Evolutionary conservation across 495 filamentous ascomycete species (phyloP).

Genomic region (Penicillium daleae): DNA sequence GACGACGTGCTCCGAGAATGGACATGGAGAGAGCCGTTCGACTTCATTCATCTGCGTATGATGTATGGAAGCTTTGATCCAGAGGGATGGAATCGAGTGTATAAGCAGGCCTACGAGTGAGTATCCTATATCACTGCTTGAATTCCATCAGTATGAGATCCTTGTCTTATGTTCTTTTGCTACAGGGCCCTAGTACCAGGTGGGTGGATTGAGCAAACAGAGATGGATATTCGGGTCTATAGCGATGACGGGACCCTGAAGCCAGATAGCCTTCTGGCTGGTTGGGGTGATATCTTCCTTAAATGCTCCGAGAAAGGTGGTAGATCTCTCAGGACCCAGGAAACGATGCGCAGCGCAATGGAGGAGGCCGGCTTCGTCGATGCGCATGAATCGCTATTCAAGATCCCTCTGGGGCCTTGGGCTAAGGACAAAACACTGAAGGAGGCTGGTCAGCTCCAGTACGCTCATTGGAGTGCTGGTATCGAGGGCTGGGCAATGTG

Average conservation of each 20-base stretch:
- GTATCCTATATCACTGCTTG: not conserved
- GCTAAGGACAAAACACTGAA: constrained; percentile 27
- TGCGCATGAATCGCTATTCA: constrained; percentile 20
- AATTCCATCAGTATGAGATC: not conserved
- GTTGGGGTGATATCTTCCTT: constrained; percentile 24
- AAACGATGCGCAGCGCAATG: constrained; percentile 26
- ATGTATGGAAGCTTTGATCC: constrained; percentile 28
- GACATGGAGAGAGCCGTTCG: constrained; percentile 34
- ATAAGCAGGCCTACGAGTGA: constrained; percentile 28
- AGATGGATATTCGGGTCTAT: constrained; percentile 41
- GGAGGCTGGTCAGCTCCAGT: constrained; percentile 27
- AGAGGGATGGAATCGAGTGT: constrained; percentile 33
- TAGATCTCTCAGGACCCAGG: constrained; percentile 19
- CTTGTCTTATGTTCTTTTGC: not conserved
- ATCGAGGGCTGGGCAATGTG: constrained; percentile 36
- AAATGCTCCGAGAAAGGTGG: constrained; percentile 23
- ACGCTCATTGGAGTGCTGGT: constrained; percentile 26
- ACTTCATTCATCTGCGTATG: constrained; percentile 36
- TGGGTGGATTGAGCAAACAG: constrained; percentile 59
- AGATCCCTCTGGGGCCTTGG: constrained; percentile 32
- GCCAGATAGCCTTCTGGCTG: constrained; percentile 30
- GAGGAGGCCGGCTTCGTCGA: constrained; percentile 40
- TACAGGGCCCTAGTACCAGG: constrained; percentile 45
- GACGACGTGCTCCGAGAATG: constrained; percentile 36
- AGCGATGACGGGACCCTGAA: constrained; percentile 50